Evolutionary conservation across 129 eudicot genomes (phyloP).

Genomic region (Rutidosis leptorrhynchoides): DNA sequence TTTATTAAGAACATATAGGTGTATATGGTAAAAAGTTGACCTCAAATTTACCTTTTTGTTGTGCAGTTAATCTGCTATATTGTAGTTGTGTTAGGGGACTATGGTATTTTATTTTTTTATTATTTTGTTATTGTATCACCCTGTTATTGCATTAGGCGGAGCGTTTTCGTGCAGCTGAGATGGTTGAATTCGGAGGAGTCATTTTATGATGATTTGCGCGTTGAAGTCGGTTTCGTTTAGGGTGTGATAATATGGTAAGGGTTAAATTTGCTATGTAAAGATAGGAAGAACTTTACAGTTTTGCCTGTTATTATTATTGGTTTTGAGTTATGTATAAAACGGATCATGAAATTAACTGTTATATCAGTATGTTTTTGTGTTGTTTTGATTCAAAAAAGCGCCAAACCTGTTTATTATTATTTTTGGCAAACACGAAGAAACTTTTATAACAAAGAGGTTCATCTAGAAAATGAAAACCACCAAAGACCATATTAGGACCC

Average conservation of each 20-base stretch:
- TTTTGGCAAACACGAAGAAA: no score
- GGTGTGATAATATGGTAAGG: constrained; percentile 13
- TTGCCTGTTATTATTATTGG: constrained; percentile 16
- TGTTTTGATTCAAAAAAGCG: background rate
- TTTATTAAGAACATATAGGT: constrained; percentile 31
- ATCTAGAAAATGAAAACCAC: no score
- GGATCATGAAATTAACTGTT: constrained; percentile 30
- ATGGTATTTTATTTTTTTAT: constrained; percentile 21
- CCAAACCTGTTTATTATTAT: no score
- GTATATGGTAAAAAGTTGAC: constrained; percentile 32
- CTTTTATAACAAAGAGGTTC: no score
- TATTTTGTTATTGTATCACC: constrained; percentile 27
- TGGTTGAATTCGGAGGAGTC: constrained; percentile 5
- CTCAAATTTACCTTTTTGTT: constrained; percentile 36
- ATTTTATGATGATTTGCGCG: constrained; percentile 9
- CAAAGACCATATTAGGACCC: no score
- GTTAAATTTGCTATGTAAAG: constrained; percentile 27
- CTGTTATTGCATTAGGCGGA: constrained; percentile 30
- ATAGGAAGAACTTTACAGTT: constrained; percentile 20
- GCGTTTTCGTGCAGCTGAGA: constrained; percentile 15
- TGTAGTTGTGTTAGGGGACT: constrained; percentile 23
- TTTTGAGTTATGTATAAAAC: constrained; percentile 34
- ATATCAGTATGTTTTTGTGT: background rate
- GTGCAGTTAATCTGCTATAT: constrained; percentile 9
- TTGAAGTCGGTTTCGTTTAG: background rate